phyloP scores from a whole-genome alignment of 352 stramenopile genomes.

The Aphanomyces astaci region DNA sequence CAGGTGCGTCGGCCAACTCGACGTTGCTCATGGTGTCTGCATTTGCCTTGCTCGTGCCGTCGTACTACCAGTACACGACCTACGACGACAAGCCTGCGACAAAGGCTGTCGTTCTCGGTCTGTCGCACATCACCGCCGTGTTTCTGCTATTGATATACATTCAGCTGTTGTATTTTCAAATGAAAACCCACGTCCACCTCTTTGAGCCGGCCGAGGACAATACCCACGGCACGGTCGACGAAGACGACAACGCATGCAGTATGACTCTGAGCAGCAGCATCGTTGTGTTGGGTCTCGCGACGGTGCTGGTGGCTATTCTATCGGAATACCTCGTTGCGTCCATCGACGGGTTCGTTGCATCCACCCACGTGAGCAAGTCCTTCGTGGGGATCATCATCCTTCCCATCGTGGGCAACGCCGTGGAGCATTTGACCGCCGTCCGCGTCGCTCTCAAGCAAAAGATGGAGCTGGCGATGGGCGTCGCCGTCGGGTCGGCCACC shows the following conservation, averaged over 20 bases:
- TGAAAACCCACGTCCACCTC: slow-evolving; percentile 90
- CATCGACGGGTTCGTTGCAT: slow-evolving; percentile 64
- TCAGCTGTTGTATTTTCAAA: slow-evolving; percentile 94
- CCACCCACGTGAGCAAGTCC: slow-evolving; percentile 70
- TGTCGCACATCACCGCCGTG: slow-evolving; percentile 71
- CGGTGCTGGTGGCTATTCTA: slow-evolving; percentile 87
- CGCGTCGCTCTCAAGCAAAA: slow-evolving; percentile 96
- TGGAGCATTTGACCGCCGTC: slow-evolving; percentile 96
- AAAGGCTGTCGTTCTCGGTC: slow-evolving; percentile 55
- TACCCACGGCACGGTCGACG: slow-evolving; percentile 48
- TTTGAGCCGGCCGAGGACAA: slow-evolving; percentile 62
- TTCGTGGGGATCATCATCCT: slow-evolving; percentile 94
- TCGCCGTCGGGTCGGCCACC: slow-evolving; percentile 95
- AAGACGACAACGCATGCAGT: slow-evolving; percentile 31
- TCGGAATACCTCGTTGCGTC: slow-evolving; percentile 89
- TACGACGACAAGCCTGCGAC: slow-evolving; percentile 69
- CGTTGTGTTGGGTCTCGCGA: slow-evolving; percentile 78
- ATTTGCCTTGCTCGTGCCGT: slow-evolving; percentile 91
- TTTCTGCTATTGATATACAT: slow-evolving; percentile 90
- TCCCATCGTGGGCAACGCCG: slow-evolving; percentile 96
- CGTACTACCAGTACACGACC: slow-evolving; percentile 76
- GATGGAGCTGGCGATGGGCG: slow-evolving; percentile 97
- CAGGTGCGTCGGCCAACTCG: slow-evolving; percentile 89
- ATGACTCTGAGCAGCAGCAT: slow-evolving; percentile 74
- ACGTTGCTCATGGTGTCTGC: slow-evolving; percentile 90